Base-by-base conservation (phyloP, 2,329 filamentous ascomycete genomes). In the Aspergillus luchuensis region DNA sequence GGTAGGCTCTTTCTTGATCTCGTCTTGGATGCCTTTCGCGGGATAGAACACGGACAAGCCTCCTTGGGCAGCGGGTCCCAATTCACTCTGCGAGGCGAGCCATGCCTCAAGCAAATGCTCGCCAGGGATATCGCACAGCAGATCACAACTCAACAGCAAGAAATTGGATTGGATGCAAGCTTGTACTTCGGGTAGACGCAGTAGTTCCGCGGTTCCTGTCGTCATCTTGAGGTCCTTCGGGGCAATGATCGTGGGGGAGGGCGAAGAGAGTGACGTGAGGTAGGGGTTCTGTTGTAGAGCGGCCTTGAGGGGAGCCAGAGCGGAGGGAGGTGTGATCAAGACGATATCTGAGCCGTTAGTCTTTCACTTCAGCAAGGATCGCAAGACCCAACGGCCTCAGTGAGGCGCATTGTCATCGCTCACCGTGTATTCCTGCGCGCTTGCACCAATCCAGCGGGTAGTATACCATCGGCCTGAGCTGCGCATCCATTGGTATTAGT, bases 1-100 rank as follows among this genome's bases (percentile, higher is more conserved):
- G 1, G 92, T 95, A 74, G 97, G 92, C 75, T 97, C 92, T 51
- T 89, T 89, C 78, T 97, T 98, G 64, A 94, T 87, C 5, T 87
- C 87, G 63, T 90, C 89, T 23, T 78, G 71, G n/a, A 45, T 21
- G 41, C 83, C 85, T 72, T 92, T 92, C 1, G 92, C 96, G 70
- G 94, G 87, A 75, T 97, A 98, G 88, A 91, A 98, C 1, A 99
- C 90, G 5, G 90, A 89, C 39, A 98, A 80, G 1, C 92, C 95
- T 45, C 93, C 92, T 76, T 90, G 90, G 63, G 86, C 83, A 30
- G 70, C 70, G 56, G 81, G 78, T 80, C 87, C 75, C 2, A 94
- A 81, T 39, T 89, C 90, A 15, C 87, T 89, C 53, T 92, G 87
- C 67, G 90, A 45, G 19, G 41, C 87, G 89, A 97, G 93, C 92